These are phyloP conservation scores for Yarrowia deformans DNA, from an alignment of 805 yeast genomes.

Conservation along the genomic window DNA sequence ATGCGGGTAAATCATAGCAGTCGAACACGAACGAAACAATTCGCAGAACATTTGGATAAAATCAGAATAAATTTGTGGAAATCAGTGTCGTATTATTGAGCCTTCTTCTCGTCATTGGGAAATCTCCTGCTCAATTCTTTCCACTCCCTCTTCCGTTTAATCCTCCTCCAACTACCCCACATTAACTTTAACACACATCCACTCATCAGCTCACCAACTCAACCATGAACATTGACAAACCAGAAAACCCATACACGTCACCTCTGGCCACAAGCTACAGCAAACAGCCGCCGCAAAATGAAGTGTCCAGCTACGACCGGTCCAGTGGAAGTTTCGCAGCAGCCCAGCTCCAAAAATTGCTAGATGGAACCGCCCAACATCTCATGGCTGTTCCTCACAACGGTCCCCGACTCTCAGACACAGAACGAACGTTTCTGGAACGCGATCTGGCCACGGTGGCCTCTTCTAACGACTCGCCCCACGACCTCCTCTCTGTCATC, in stretches of 20 bases:
- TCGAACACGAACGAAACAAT: too few relatives aligned
- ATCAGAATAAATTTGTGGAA: too few relatives aligned
- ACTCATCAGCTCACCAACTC: not conserved
- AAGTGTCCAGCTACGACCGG: not conserved
- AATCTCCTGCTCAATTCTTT: too few relatives aligned
- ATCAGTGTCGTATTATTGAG: too few relatives aligned
- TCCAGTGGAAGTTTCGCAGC: constrained; percentile 6
- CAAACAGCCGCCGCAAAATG: not conserved
- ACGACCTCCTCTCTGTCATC: not conserved
- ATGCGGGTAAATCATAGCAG: not conserved
- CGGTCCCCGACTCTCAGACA: not conserved
- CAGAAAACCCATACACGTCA: not conserved
- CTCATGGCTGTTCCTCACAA: constrained; percentile 21
- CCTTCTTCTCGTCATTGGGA: too few relatives aligned
- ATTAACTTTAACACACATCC: not conserved
- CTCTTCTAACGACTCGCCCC: not conserved
- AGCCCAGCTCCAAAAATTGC: constrained; percentile 1
- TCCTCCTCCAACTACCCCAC: too few relatives aligned
- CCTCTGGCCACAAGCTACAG: not conserved
- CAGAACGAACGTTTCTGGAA: constrained; percentile 2
- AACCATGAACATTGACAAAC: constrained; percentile 4
- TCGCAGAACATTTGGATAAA: too few relatives aligned
- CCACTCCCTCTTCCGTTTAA: too few relatives aligned
- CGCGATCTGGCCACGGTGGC: constrained; percentile 13
- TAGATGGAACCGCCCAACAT: not conserved